A percentile compares a stretch with the other conserved stretches of the same genome.
phyloP scores from a whole-genome alignment of 805 yeast genomes.

The Sungouiella thailandica region DNA sequence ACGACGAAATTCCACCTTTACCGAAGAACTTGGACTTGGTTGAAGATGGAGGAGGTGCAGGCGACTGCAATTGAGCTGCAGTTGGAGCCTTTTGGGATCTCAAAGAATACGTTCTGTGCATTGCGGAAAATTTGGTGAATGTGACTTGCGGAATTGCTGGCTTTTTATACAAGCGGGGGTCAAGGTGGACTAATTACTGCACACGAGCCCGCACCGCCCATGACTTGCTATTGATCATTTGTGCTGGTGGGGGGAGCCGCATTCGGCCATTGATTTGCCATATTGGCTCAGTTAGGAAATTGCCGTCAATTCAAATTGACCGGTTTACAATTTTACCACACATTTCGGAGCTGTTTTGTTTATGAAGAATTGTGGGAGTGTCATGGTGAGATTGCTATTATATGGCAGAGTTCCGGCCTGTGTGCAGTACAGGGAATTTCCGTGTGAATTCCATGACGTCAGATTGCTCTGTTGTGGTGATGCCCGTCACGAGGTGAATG shows the following conservation, averaged over 20 bases:
- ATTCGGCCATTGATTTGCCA: too few relatives aligned
- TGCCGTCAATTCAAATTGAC: too few relatives aligned
- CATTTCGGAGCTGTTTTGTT: too few relatives aligned
- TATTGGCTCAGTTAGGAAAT: too few relatives aligned
- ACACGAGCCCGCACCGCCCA: background rate
- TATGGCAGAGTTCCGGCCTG: background rate
- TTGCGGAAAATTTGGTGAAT: slow-evolving; percentile 19
- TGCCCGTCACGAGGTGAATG: too few relatives aligned
- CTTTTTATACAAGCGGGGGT: slow-evolving; percentile 2
- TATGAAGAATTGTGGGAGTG: too few relatives aligned
- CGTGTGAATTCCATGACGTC: slow-evolving; percentile 3
- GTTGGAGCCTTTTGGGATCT: slow-evolving; percentile 79
- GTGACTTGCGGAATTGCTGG: background rate
- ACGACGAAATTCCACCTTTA: slow-evolving; percentile 60
- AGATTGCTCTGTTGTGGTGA: slow-evolving; percentile 3
- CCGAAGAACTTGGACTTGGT: slow-evolving; percentile 75
- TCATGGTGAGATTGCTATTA: background rate
- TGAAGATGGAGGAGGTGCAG: slow-evolving; percentile 77
- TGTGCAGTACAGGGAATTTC: background rate
- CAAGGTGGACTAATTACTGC: background rate
- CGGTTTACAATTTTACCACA: too few relatives aligned
- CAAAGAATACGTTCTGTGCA: slow-evolving; percentile 84
- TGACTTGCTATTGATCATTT: slow-evolving; percentile 1
- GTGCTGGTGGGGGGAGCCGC: too few relatives aligned
- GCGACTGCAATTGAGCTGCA: slow-evolving; percentile 72